These are phyloP conservation scores for Hypocreales sp. DNA, from an alignment of 2,329 filamentous ascomycete species.

Conservation along the genomic window DNA sequence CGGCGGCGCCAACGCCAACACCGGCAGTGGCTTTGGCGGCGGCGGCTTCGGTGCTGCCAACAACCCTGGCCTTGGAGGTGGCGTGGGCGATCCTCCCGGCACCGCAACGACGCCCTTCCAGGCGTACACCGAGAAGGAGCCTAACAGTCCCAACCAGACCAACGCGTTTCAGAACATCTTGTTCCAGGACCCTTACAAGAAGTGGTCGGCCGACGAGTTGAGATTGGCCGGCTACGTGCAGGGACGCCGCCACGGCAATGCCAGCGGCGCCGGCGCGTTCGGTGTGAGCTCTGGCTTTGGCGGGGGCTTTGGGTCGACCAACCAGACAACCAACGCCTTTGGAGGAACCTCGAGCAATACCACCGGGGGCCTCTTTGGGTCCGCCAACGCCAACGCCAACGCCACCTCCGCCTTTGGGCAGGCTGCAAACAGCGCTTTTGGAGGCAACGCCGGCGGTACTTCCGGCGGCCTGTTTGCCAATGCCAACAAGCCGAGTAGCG, in stretches of 20 bases:
- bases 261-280: conserved; percentile 72
- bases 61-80: conserved; percentile 35
- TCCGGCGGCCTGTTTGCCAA: conserved; percentile 23
- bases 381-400: conserved; percentile 12
- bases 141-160: conserved; percentile 28
- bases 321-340: conserved; percentile 25
- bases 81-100: conserved; percentile 46
- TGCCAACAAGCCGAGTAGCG: conserved; percentile 10
- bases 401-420: conserved; percentile 7
- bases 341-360: conserved; percentile 18
- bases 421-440: conserved; percentile 23
- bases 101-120: conserved; percentile 56
- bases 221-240: conserved; percentile 77
- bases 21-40: conserved; percentile 15
- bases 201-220: conserved; percentile 80
- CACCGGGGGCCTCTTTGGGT: conserved; percentile 21
- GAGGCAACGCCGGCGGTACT: conserved; percentile 12
- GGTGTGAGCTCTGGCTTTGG: conserved; percentile 43
- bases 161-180: conserved; percentile 66
- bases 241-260: conserved; percentile 71
- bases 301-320: conserved; percentile 31
- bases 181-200: conserved; percentile 68
- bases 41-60: conserved; percentile 25
- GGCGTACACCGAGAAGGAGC: conserved; percentile 59
- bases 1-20: conserved; percentile 20